Evolutionary conservation across 2,329 filamentous ascomycete species (phyloP).

Genomic region (Penicillium sp.): DNA sequence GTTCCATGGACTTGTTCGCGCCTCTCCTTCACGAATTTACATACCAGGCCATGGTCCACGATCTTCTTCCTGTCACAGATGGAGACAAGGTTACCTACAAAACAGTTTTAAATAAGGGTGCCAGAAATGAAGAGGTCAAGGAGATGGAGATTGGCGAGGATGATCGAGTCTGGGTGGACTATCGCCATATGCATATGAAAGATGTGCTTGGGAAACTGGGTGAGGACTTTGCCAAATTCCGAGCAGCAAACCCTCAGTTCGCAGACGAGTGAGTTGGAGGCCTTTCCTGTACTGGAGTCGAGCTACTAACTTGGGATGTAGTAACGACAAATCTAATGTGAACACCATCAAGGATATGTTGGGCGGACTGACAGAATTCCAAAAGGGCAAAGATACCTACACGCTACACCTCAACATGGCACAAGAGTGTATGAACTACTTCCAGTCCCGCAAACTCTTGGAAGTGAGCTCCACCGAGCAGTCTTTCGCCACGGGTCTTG

Average conservation of each 20-base stretch:
- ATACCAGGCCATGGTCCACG: constrained; percentile 97
- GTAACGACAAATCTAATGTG: constrained; percentile 68
- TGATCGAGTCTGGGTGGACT: constrained; percentile 93
- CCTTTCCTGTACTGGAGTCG: neutral
- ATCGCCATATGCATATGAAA: constrained; percentile 95
- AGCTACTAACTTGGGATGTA: constrained; percentile 23
- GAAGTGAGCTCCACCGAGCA: constrained; percentile 89
- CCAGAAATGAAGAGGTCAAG: constrained; percentile 69
- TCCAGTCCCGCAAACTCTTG: constrained; percentile 77
- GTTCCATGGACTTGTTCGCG: constrained; percentile 86
- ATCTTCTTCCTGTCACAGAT: constrained; percentile 83
- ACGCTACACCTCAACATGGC: constrained; percentile 95
- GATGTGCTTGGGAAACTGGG: constrained; percentile 93
- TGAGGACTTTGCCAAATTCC: constrained; percentile 87
- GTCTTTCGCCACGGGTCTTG: constrained; percentile 83
- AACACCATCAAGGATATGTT: constrained; percentile 97
- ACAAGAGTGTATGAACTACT: constrained; percentile 93
- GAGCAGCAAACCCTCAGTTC: constrained; percentile 88
- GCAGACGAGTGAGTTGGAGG: constrained; percentile 59
- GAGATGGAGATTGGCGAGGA: constrained; percentile 89
- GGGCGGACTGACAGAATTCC: constrained; percentile 88
- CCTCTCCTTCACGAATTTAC: constrained; percentile 94
- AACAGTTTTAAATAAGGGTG: constrained; percentile 73
- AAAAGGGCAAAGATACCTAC: constrained; percentile 92
- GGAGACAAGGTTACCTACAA: constrained; percentile 84